phyloP scores from a whole-genome alignment of 345 rosid species.

The Alliaria petiolata region DNA sequence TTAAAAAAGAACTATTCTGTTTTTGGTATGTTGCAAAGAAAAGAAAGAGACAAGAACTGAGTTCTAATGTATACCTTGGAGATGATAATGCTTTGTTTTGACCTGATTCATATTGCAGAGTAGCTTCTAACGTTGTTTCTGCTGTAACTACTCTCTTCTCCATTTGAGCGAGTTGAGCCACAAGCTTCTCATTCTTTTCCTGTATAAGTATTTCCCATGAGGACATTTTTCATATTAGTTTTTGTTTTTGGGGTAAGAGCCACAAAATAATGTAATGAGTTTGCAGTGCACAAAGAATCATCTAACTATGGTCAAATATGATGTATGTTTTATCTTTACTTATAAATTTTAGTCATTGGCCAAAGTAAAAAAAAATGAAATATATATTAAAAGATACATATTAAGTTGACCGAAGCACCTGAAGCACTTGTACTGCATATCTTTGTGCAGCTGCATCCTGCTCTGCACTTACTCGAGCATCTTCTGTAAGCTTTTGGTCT shows the following conservation, averaged over 20 bases:
- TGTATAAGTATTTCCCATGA: slow-evolving; percentile 32
- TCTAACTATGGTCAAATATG: no score
- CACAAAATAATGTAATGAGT: not conserved
- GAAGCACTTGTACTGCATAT: slow-evolving; percentile 55
- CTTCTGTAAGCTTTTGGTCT: slow-evolving; percentile 89
- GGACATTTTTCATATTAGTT: not conserved
- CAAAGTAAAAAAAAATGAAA: no score
- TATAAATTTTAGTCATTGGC: no score
- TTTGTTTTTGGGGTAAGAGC: not conserved
- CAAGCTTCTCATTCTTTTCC: slow-evolving; percentile 88
- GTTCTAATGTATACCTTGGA: slow-evolving; percentile 37
- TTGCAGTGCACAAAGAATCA: no score
- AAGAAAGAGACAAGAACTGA: not conserved
- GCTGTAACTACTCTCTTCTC: slow-evolving; percentile 87
- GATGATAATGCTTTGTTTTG: slow-evolving; percentile 65
- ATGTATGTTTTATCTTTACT: no score
- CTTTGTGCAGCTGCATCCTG: slow-evolving; percentile 70
- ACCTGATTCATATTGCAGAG: slow-evolving; percentile 73
- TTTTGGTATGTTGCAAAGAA: not conserved
- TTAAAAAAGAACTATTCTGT: not conserved
- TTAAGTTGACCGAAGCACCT: no score
- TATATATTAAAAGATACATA: no score
- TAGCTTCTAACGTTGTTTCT: slow-evolving; percentile 90
- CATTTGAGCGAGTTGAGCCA: slow-evolving; percentile 61
- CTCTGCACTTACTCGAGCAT: slow-evolving; percentile 76